phyloP scores from a whole-genome alignment of 148 eudicot genomes.

The Nyssa sinensis region DNA sequence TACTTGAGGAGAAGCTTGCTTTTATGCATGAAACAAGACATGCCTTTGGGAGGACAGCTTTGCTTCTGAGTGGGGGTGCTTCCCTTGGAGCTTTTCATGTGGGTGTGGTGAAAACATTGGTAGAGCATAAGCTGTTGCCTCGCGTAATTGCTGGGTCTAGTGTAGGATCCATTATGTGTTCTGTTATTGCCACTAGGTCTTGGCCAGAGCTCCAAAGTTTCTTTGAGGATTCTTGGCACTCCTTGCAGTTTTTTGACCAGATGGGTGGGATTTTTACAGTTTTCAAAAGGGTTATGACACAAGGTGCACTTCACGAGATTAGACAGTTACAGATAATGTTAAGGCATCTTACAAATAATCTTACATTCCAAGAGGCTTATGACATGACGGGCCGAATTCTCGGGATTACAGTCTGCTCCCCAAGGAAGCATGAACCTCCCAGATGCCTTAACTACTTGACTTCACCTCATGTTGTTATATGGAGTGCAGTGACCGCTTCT shows the following conservation, averaged over 20 bases:
- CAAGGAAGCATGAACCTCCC: conserved; percentile 94
- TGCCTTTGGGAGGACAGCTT: conserved; percentile 97
- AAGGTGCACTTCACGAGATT: conserved; percentile 89
- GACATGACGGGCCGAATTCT: conserved; percentile 91
- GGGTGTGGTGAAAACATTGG: conserved; percentile 88
- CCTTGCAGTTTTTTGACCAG: conserved; percentile 87
- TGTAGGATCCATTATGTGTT: conserved; percentile 90
- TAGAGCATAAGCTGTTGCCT: conserved; percentile 87
- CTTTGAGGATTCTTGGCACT: conserved; percentile 89
- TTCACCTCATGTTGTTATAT: conserved; percentile 95
- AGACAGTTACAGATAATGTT: conserved; percentile 78
- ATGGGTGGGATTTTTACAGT: conserved; percentile 76
- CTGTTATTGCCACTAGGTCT: conserved; percentile 83
- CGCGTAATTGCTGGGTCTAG: conserved; percentile 90
- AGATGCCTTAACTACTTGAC: conserved; percentile 94
- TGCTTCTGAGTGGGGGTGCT: conserved; percentile 98
- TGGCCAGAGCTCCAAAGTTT: conserved; percentile 97
- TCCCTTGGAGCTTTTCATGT: conserved; percentile 90
- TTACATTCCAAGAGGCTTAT: conserved; percentile 93
- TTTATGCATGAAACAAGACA: conserved; percentile 97
- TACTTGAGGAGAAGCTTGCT: conserved; percentile 89
- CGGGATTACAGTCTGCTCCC: conserved; percentile 93
- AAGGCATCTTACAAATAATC: conserved; percentile 72
- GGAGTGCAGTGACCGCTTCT: conserved; percentile 99
- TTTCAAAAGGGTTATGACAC: conserved; percentile 72